phyloP scores from a whole-genome alignment of 129 eudicot genomes.

The Rutidosis leptorrhynchoides region DNA sequence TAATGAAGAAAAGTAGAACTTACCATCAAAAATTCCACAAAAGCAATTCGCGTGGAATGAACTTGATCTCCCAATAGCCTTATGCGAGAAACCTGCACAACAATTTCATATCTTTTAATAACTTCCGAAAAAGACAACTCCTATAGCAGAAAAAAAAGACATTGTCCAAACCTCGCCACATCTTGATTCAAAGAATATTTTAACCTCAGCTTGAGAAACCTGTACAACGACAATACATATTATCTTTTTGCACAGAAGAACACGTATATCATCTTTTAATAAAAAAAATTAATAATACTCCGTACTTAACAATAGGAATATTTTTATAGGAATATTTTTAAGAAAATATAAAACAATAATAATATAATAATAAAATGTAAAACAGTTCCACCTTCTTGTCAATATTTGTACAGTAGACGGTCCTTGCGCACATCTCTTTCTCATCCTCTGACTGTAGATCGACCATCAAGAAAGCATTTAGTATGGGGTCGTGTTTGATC shows the following conservation, averaged over 20 bases:
- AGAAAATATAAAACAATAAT: background rate
- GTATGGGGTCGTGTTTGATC: background rate
- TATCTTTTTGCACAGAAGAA: constrained; percentile 10
- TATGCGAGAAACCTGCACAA: constrained; percentile 79
- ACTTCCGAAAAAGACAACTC: background rate
- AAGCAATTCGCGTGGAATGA: constrained; percentile 94
- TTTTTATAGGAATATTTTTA: background rate
- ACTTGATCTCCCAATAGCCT: constrained; percentile 95
- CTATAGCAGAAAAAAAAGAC: background rate
- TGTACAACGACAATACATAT: constrained; percentile 22
- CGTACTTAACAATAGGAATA: constrained; percentile 1
- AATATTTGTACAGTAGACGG: constrained; percentile 96
- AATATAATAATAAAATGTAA: constrained; percentile 13
- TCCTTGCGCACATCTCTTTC: constrained; percentile 95
- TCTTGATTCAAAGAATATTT: constrained; percentile 76
- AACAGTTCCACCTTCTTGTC: constrained; percentile 71
- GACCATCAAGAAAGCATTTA: constrained; percentile 8
- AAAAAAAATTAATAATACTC: background rate
- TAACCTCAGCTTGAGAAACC: constrained; percentile 91
- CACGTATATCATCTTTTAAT: background rate
- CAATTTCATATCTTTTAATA: constrained; percentile 7
- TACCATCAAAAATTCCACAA: constrained; percentile 90
- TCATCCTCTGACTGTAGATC: constrained; percentile 85
- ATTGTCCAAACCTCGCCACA: constrained; percentile 76
- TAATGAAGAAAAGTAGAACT: constrained; percentile 24